These are phyloP conservation scores for Truncatella angustata DNA, from an alignment of 2,329 filamentous ascomycete species.

Conservation along the genomic window DNA sequence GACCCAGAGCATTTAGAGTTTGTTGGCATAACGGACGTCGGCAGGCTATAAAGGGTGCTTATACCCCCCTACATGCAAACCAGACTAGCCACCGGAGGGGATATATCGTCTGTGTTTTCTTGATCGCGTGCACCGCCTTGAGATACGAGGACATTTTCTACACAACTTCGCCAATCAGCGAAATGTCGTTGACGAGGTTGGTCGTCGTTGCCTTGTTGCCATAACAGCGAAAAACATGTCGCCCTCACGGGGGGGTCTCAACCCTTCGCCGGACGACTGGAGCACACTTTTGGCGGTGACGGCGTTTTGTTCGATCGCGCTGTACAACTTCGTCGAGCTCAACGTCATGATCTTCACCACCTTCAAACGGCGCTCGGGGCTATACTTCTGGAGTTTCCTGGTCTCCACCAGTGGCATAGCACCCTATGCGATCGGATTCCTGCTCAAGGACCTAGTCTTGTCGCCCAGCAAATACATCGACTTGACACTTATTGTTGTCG, in stretches of 20 bases:
- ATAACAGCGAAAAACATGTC: not conserved
- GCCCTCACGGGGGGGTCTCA: not conserved
- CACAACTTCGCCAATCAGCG: not conserved
- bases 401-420: slow-evolving; percentile 28
- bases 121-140: no score
- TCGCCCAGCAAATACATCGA: slow-evolving; percentile 17
- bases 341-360: slow-evolving; percentile 33
- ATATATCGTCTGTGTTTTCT: no score
- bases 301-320: slow-evolving; percentile 3
- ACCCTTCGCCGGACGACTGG: not conserved
- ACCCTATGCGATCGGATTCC: slow-evolving; percentile 28
- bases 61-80: no score
- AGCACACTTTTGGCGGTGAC: not conserved
- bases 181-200: not conserved
- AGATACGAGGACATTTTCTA: no score
- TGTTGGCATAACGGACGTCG: no score
- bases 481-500: slow-evolving; percentile 18
- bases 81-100: no score
- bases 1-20: no score
- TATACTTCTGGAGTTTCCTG: slow-evolving; percentile 32
- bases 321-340: slow-evolving; percentile 29
- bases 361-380: slow-evolving; percentile 29
- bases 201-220: not conserved
- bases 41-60: no score
- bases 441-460: slow-evolving; percentile 28